These are phyloP conservation scores for Astrothelium macrocarpum DNA, from an alignment of 495 filamentous ascomycete species.

Conservation along the genomic window DNA sequence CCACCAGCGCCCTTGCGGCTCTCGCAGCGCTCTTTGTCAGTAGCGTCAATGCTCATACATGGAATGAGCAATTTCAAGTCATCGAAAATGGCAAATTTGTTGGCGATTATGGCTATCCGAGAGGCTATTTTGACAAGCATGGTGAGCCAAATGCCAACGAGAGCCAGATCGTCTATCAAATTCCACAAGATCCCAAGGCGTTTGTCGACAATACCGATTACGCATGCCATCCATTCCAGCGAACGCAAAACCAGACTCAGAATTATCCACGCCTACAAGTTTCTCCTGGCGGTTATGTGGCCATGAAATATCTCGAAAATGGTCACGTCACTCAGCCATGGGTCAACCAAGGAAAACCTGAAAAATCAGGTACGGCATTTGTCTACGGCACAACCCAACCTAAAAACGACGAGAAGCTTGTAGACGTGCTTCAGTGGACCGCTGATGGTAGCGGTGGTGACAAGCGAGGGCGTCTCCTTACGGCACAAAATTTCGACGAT, in stretches of 20 bases:
- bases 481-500: conserved; percentile 70
- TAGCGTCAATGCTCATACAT: conserved; percentile 52
- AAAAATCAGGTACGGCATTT: conserved; percentile 64
- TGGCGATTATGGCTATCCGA: conserved; percentile 56
- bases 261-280: conserved; percentile 55
- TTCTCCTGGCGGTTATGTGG: conserved; percentile 56
- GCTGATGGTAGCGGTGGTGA: conserved; percentile 67
- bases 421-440: conserved; percentile 70
- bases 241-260: conserved; percentile 42
- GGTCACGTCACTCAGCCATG: conserved; percentile 68
- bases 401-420: conserved; percentile 49
- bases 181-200: conserved; percentile 44
- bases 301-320: conserved; percentile 73
- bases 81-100: conserved; percentile 68
- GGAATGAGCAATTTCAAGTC: conserved; percentile 63
- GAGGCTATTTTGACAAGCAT: conserved; percentile 47
- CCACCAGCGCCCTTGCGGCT: conserved; percentile 16
- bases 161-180: conserved; percentile 36
- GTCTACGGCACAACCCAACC: conserved; percentile 72
- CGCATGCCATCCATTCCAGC: conserved; percentile 49
- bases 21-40: conserved; percentile 25
- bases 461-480: conserved; percentile 59
- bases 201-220: conserved; percentile 33
- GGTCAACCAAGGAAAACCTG: conserved; percentile 50
- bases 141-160: conserved; percentile 36